Percentiles rank a stretch among this genome's conserved stretches.
phyloP scores from a whole-genome alignment of 2,329 filamentous ascomycete species.

The Periconia sp. region DNA sequence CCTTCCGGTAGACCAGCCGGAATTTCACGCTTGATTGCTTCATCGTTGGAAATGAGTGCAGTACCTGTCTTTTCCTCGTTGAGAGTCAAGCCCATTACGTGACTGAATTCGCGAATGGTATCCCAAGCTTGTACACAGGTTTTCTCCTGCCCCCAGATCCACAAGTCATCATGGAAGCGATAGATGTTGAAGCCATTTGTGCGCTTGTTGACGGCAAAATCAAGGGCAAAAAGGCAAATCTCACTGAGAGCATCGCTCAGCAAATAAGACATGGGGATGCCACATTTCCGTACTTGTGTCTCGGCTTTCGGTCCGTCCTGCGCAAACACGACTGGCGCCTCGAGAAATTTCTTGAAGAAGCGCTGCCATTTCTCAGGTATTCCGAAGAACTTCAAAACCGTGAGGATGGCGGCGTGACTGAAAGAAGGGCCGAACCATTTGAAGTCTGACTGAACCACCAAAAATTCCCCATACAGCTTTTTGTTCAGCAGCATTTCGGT shows the following conservation, averaged over 20 bases:
- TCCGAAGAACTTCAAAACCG: conserved; percentile 29
- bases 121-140: conserved; percentile 62
- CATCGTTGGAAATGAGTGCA: conserved; percentile 43
- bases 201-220: conserved; percentile 63
- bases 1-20: conserved; percentile 52
- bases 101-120: conserved; percentile 57
- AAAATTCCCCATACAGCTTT: conserved; percentile 51
- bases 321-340: conserved; percentile 60
- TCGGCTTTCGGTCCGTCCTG: conserved; percentile 54
- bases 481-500: conserved; percentile 58
- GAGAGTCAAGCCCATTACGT: conserved; percentile 59
- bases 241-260: conserved; percentile 64
- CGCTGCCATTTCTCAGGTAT: conserved; percentile 26
- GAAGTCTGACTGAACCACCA: conserved; percentile 61
- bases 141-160: conserved; percentile 64
- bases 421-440: conserved; percentile 32
- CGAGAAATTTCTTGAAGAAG: conserved; percentile 45
- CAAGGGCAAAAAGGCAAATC: conserved; percentile 63
- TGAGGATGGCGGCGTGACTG: conserved; percentile 28
- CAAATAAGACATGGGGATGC: conserved; percentile 62
- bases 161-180: conserved; percentile 66
- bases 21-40: conserved; percentile 17
- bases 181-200: conserved; percentile 60
- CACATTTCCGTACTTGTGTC: conserved; percentile 54
- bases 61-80: conserved; percentile 62